Percentiles rank a stretch among this genome's conserved stretches.
Evolutionary conservation across 208 protist species (phyloP).

Genomic region (Acanthamoeba sp.): DNA sequence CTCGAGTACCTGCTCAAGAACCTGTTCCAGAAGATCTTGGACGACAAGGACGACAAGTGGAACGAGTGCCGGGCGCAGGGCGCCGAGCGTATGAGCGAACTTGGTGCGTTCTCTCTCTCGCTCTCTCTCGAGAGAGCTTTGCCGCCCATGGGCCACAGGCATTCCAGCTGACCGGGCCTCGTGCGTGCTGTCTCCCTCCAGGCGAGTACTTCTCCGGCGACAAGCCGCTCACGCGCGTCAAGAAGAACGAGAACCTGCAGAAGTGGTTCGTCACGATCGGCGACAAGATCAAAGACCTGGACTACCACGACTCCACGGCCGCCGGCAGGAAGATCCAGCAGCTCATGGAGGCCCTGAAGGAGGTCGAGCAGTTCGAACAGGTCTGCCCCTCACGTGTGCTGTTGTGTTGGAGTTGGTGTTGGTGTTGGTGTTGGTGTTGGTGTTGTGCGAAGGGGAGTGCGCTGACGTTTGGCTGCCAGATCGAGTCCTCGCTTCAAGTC

Average conservation of each 20-base stretch:
- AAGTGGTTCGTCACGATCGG: conserved; percentile 95
- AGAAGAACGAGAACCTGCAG: conserved; percentile 94
- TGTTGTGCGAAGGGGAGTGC: neutral
- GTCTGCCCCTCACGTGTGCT: neutral
- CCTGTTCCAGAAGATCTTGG: conserved; percentile 93
- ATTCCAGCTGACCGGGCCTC: too few species aligned
- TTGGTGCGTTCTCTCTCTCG: conserved; percentile 50
- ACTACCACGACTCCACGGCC: conserved; percentile 89
- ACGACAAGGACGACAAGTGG: conserved; percentile 94
- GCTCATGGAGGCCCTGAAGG: conserved; percentile 96
- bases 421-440: too few species aligned
- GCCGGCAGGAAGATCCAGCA: conserved; percentile 96
- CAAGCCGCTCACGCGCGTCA: conserved; percentile 89
- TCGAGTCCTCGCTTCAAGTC: conserved; percentile 88
- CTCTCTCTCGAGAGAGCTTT: conserved; percentile 66
- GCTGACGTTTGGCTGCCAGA: conserved; percentile 60
- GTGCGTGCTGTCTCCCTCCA: too few species aligned
- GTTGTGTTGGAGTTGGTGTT: too few species aligned
- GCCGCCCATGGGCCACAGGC: too few species aligned
- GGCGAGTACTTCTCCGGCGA: conserved; percentile 96
- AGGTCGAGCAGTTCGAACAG: conserved; percentile 97
- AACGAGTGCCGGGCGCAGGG: conserved; percentile 90
- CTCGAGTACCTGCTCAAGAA: conserved; percentile 94
- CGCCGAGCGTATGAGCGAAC: conserved; percentile 79
- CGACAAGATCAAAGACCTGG: conserved; percentile 88